These are phyloP conservation scores for Halophytophthora polymorphica DNA, from an alignment of 352 stramenopile species.

Conservation along the genomic window DNA sequence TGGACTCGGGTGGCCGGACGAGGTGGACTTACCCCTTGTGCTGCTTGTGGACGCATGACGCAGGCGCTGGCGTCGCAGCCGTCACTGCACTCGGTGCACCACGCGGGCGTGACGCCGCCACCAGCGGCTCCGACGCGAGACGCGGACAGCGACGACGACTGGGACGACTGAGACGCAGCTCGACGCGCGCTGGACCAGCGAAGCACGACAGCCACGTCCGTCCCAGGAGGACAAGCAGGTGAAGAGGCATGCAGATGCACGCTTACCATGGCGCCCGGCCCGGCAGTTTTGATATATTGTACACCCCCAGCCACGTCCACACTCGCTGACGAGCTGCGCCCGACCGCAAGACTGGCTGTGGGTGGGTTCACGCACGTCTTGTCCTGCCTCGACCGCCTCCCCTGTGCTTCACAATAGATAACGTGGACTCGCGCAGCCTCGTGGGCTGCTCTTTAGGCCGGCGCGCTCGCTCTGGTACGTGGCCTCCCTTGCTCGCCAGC, in stretches of 20 bases:
- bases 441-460: slow-evolving; percentile 1
- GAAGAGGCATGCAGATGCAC: not conserved
- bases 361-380: slow-evolving; percentile 1
- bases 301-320: slow-evolving; percentile 20
- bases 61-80: slow-evolving; percentile 66
- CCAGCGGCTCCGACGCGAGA: slow-evolving; percentile 11
- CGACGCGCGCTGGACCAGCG: not conserved
- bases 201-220: not conserved
- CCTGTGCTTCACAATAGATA: slow-evolving; percentile 36
- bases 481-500: not conserved
- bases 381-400: slow-evolving; percentile 1
- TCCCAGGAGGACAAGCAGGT: not conserved
- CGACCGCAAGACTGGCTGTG: too few species aligned
- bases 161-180: slow-evolving; percentile 61
- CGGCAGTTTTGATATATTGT: slow-evolving; percentile 46
- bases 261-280: slow-evolving; percentile 7
- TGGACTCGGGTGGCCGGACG: not conserved
- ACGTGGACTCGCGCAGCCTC: slow-evolving; percentile 7
- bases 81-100: slow-evolving; percentile 58
- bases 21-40: slow-evolving; percentile 1
- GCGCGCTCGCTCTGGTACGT: not conserved
- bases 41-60: slow-evolving; percentile 4
- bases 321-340: not conserved
- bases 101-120: slow-evolving; percentile 15
- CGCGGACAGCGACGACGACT: slow-evolving; percentile 78